Percentiles rank a stretch among this genome's conserved stretches.
These are phyloP conservation scores for Bipolaris cookei DNA, from an alignment of 2,329 filamentous ascomycete genomes.

Conservation along the genomic window DNA sequence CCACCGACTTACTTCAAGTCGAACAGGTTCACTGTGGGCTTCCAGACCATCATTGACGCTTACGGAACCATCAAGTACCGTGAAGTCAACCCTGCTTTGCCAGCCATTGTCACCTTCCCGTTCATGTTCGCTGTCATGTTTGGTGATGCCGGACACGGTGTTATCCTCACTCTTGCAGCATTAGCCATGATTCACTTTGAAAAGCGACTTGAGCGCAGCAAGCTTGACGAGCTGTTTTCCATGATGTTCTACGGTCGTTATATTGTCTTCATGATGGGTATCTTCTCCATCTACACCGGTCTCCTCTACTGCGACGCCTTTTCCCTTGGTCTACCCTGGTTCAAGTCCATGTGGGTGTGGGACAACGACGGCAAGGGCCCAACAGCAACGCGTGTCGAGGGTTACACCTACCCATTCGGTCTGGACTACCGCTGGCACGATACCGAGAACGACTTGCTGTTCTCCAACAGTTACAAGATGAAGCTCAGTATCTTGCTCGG, in stretches of 20 bases:
- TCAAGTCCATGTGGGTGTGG: conserved; percentile 89
- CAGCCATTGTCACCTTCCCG: conserved; percentile 97
- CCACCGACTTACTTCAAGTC: conserved; percentile 97
- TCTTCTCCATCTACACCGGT: conserved; percentile 96
- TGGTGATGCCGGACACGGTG: conserved; percentile 92
- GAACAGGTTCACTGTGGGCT: conserved; percentile 97
- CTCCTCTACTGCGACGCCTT: conserved; percentile 98
- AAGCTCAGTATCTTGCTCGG: conserved; percentile 98
- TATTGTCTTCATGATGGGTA: conserved; percentile 97
- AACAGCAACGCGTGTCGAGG: conserved; percentile 66
- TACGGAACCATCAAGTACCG: conserved; percentile 98
- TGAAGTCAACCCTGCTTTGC: conserved; percentile 94
- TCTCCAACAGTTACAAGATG: conserved; percentile 99
- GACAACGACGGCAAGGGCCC: conserved; percentile 71
- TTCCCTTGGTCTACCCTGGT: conserved; percentile 88
- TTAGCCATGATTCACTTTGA: conserved; percentile 97
- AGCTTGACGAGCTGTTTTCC: conserved; percentile 94
- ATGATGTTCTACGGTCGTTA: conserved; percentile 99
- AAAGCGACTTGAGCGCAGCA: conserved; percentile 78
- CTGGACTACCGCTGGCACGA: conserved; percentile 97
- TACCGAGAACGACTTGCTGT: conserved; percentile 91
- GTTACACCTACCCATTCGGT: conserved; percentile 92
- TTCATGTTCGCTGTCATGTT: conserved; percentile 99
- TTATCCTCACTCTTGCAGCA: conserved; percentile 84
- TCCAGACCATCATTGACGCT: conserved; percentile 98